These are phyloP conservation scores for Persicaria tinctoria DNA, from an alignment of 148 eudicot species.

Conservation along the genomic window DNA sequence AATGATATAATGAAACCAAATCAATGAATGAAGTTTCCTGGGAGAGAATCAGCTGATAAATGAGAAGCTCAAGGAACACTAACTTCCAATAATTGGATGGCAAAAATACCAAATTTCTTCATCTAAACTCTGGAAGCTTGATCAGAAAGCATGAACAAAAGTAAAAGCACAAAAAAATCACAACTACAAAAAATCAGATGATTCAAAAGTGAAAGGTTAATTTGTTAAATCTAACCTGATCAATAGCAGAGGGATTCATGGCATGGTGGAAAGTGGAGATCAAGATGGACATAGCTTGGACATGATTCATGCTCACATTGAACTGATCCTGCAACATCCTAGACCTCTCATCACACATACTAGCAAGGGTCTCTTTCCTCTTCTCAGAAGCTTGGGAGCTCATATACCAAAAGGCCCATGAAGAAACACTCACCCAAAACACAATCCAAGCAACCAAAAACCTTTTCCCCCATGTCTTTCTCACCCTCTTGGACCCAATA, in stretches of 20 bases:
- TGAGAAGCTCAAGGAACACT: background rate
- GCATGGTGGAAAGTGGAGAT: slow-evolving; percentile 89
- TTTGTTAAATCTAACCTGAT: slow-evolving; percentile 50
- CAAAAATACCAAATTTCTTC: background rate
- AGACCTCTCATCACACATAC: slow-evolving; percentile 99
- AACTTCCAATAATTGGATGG: background rate
- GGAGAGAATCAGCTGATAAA: background rate
- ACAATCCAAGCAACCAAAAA: slow-evolving; percentile 57
- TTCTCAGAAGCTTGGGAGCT: slow-evolving; percentile 55
- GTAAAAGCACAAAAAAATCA: no score
- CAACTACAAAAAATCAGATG: no score
- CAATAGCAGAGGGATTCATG: slow-evolving; percentile 79
- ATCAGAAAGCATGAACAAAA: no score
- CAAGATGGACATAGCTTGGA: slow-evolving; percentile 88
- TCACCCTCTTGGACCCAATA: slow-evolving; percentile 46
- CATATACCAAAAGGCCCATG: slow-evolving; percentile 48
- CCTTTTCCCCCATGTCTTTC: slow-evolving; percentile 58
- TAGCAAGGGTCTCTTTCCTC: slow-evolving; percentile 78
- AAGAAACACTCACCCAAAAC: slow-evolving; percentile 35
- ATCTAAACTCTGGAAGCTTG: background rate
- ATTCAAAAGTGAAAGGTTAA: no score
- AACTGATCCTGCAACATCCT: slow-evolving; percentile 98
- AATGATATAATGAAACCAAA: background rate
- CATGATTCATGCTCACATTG: slow-evolving; percentile 94
- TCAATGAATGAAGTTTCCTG: background rate